Conservation (phyloP, 1,284 basidiomycete species). For the Fomitopsis betulina region DNA sequence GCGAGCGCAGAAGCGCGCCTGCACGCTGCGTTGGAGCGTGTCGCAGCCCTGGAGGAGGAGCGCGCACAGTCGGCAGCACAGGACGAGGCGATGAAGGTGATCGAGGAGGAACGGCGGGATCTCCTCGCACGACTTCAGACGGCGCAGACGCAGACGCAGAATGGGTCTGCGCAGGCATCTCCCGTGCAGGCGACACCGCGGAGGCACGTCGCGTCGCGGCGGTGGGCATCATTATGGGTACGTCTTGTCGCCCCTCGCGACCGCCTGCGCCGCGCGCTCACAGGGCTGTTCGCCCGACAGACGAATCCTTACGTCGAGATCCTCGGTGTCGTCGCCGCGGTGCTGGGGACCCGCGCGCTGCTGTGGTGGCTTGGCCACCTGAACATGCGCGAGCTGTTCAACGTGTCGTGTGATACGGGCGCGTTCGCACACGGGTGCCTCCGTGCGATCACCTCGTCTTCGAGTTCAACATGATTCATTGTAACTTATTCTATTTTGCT, state of each 20-base stretch:
- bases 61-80: not conserved
- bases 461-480: not conserved
- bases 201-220: not conserved
- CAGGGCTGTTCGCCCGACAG: not conserved
- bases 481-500: not conserved
- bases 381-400: not conserved
- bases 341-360: not conserved
- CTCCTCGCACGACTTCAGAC: not conserved
- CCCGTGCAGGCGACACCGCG: not conserved
- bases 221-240: not conserved
- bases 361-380: slow-evolving; percentile 1
- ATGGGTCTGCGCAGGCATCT: not conserved
- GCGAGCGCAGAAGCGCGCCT: not conserved
- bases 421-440: not conserved
- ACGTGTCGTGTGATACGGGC: not conserved
- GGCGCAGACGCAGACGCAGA: too few species aligned
- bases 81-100: not conserved
- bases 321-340: not conserved
- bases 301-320: not conserved
- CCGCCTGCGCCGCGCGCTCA: not conserved
- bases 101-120: not conserved
- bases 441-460: not conserved
- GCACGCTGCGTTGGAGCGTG: not conserved
- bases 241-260: not conserved
- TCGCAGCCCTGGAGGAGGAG: not conserved